Percentiles rank a stretch among this genome's conserved stretches.
These are phyloP conservation scores for Arthrobotrys sphaeroides DNA, from an alignment of 2,329 filamentous ascomycete genomes.

Conservation along the genomic window DNA sequence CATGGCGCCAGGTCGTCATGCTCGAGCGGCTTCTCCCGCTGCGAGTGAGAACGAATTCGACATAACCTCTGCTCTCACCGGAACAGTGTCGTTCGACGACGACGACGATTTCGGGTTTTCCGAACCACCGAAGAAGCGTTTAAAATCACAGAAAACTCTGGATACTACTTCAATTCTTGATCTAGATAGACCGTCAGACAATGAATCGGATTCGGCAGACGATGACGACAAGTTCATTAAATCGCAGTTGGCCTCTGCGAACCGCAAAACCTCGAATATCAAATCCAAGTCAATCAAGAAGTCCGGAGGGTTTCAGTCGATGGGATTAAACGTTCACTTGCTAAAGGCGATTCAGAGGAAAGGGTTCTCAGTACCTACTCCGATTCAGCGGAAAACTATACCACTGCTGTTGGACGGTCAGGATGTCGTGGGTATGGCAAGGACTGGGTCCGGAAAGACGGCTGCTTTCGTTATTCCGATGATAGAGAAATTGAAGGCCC, in stretches of 20 bases:
- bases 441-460: slow-evolving; percentile 98
- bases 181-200: slow-evolving; percentile 65
- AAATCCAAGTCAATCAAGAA: slow-evolving; percentile 91
- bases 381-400: slow-evolving; percentile 96
- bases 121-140: slow-evolving; percentile 61
- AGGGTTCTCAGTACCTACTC: slow-evolving; percentile 94
- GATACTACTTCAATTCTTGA: slow-evolving; percentile 72
- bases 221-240: slow-evolving; percentile 91
- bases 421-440: slow-evolving; percentile 98
- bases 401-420: slow-evolving; percentile 87
- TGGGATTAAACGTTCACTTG: slow-evolving; percentile 72
- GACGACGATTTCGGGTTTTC: slow-evolving; percentile 66
- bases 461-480: slow-evolving; percentile 98
- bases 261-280: slow-evolving; percentile 81
- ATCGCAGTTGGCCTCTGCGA: slow-evolving; percentile 83
- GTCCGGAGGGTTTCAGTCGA: slow-evolving; percentile 93
- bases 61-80: slow-evolving; percentile 68
- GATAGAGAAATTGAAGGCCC: slow-evolving; percentile 90
- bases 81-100: slow-evolving; percentile 74
- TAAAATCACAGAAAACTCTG: slow-evolving; percentile 64
- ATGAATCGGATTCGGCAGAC: slow-evolving; percentile 68
- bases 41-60: slow-evolving; percentile 91
- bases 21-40: slow-evolving; percentile 79
- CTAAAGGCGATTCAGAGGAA: slow-evolving; percentile 92
- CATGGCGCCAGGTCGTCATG: slow-evolving; percentile 63